Conservation (phyloP, 192 early-diverging fungal genomes). For the Linnemannia elongata region DNA sequence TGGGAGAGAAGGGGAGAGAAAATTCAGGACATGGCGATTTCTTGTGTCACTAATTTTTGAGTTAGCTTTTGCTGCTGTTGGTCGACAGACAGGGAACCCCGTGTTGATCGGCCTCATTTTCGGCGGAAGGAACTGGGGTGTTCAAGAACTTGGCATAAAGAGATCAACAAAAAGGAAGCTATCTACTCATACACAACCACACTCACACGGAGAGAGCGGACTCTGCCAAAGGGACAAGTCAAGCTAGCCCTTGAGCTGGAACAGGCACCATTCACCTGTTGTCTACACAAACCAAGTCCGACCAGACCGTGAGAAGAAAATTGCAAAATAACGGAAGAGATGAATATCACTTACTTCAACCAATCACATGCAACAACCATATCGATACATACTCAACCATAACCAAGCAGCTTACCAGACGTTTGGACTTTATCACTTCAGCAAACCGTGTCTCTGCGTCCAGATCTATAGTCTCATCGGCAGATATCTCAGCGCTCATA, state of each 20-base stretch:
- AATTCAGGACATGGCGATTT: too few relatives aligned
- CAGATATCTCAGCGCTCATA: not conserved
- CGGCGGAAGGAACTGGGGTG: too few relatives aligned
- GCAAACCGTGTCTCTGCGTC: constrained; percentile 9
- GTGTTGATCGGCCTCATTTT: too few relatives aligned
- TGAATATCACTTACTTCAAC: not conserved
- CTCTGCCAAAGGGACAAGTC: not conserved
- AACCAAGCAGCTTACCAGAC: constrained; percentile 11
- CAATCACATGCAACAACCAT: not conserved
- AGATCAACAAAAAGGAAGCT: too few relatives aligned
- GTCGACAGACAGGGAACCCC: too few relatives aligned
- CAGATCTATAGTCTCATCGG: not conserved
- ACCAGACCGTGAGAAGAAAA: constrained; percentile 17
- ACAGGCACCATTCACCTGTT: constrained; percentile 44
- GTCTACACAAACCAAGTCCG: constrained; percentile 17
- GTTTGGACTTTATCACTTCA: constrained; percentile 39
- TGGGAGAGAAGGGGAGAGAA: too few relatives aligned
- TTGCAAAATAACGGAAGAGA: not conserved
- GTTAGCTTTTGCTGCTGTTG: too few relatives aligned
- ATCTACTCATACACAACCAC: too few relatives aligned
- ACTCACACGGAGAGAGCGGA: too few relatives aligned
- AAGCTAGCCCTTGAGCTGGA: constrained; percentile 12
- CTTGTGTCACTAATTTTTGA: too few relatives aligned
- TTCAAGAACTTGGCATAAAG: too few relatives aligned
- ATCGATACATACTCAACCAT: not conserved